Evolutionary conservation across 176 grass and related monocot genomes (phyloP), one percentile per base, ranked within the genome.

Genomic region (Alloteropsis semialata): DNA sequence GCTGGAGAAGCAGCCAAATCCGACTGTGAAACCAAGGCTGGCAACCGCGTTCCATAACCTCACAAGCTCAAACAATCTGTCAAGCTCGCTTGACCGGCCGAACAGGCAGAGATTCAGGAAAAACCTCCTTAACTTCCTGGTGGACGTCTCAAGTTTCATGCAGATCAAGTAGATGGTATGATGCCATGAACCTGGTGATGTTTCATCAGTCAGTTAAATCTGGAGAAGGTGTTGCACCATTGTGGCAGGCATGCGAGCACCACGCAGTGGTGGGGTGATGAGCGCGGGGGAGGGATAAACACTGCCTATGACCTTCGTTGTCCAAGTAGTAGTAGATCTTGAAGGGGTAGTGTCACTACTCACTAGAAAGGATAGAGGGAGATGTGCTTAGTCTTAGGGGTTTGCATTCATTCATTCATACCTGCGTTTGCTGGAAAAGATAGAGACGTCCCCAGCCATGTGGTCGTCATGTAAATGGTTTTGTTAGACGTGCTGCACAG

Each of bases 81-180:
- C 89, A 37, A 84, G 76, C 51, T 88, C 83, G 5, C 96, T 98
- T 3, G 91, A 98, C 46, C 79, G 96, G 15, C 87, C 82, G 51
- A 95, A 95, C 56, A 92, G 91, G 44, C 91, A 90, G 76, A 98
- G 79, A 61, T 98, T 98, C 50, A 93, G 96, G 78, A 98, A 93
- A 88, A 98, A 93, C 55, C 87, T 98, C 65, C 91, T 72, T n/a
- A 27, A 36, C 62, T 98, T 98, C 76, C 72, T 98, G 85, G 85
- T 61, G 37, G 96, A 95, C 33, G 69, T 93, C 57, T 84, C 91
- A 12, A 81, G 92, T 66, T 95, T 98, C 70, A 91, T 95, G 91
- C 94, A 82, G 82, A 90, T 95, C 57, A 93, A 97, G 70, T 90
- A 82, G 63, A 24, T 78, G 60, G 30, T 24, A 37, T 75, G 37